Conservation (phyloP, 805 yeast genomes). For the Candida taoyuanica region DNA sequence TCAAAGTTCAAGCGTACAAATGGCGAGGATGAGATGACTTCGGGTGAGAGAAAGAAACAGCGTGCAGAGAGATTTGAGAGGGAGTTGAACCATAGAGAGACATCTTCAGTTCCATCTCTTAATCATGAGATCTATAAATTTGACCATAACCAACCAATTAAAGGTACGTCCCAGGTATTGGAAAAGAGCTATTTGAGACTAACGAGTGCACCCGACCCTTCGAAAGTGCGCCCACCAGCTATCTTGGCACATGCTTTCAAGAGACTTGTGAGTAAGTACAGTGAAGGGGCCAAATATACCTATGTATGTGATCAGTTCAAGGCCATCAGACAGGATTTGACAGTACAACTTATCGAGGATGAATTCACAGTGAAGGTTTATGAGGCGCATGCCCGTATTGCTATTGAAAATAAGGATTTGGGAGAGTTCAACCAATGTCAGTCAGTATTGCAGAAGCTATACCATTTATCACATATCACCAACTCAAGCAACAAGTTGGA, state of each 20-base stretch:
- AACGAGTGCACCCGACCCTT: conserved; percentile 90
- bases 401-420: conserved; percentile 74
- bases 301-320: conserved; percentile 88
- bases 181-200: conserved; percentile 80
- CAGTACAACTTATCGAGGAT: conserved; percentile 82
- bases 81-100: conserved; percentile 14
- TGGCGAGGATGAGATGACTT: conserved; percentile 18
- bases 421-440: conserved; percentile 97
- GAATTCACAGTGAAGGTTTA: conserved; percentile 76
- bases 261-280: conserved; percentile 48
- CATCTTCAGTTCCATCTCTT: conserved; percentile 21
- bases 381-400: conserved; percentile 83
- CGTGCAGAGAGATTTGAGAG: conserved; percentile 35
- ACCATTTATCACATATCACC: conserved; percentile 37
- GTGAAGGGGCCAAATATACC: conserved; percentile 50
- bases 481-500: conserved; percentile 46
- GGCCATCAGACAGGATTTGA: conserved; percentile 87
- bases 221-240: conserved; percentile 67
- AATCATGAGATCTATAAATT: conserved; percentile 28
- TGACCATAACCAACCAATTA: conserved; percentile 35
- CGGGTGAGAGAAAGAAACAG: conserved; percentile 27
- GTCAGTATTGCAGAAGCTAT: conserved; percentile 66
- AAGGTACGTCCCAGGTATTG: conserved; percentile 61
- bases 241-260: conserved; percentile 56
- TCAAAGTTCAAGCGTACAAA: conserved; percentile 2